Evolutionary conservation across 2,329 filamentous ascomycete genomes (phyloP), one percentile per base, ranked within the genome.

Genomic region (Colletotrichum simmondsii): DNA sequence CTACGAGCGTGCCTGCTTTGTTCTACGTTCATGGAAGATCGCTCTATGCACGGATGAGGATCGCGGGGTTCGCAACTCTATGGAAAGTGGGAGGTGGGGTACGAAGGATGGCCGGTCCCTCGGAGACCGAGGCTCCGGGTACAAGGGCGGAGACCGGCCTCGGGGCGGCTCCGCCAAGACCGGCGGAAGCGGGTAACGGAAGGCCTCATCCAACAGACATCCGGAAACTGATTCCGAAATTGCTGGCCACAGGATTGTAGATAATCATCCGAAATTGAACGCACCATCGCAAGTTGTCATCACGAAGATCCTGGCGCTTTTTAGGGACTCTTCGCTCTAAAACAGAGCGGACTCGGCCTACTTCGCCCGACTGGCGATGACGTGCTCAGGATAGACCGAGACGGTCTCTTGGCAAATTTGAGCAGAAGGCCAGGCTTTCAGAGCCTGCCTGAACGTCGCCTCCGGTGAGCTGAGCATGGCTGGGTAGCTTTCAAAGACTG

Each of bases 291-390:
- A n/a, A 10, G 12, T 22, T 57, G 58, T 37, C 35, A 22, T 16
- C n/a, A 52, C 19, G 11, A 14, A 30, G n/a, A 5, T 10, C 35
- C 35, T 28, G 58, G 14, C 2, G 4, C 5, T 14, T 30, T 58
- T 59, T n/a, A 6, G 54, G 54, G 24, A 24, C 16, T 10, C 42
- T 57, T 70, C 19, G 37, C 54, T 26, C 61, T 32, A 24, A 32
- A 63, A 63, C 32, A 62, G 24, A 30, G 37, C n/a, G 11, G 6
- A 22, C 46, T 46, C 46, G 46, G 14, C 32, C 49, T 35, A 11
- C 7, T 52, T 68, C 46, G n/a, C 49, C 58, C 54, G 53, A 54
- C 42, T 59, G 54, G 61, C 61, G 61, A 70, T 70, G 67, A 65
- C 67, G 61, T 70, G 67, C 67, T 70, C 61, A 54, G 53, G 28